Conservation (phyloP, 202 grass and related monocot genomes). For the Carex sylvatica region DNA sequence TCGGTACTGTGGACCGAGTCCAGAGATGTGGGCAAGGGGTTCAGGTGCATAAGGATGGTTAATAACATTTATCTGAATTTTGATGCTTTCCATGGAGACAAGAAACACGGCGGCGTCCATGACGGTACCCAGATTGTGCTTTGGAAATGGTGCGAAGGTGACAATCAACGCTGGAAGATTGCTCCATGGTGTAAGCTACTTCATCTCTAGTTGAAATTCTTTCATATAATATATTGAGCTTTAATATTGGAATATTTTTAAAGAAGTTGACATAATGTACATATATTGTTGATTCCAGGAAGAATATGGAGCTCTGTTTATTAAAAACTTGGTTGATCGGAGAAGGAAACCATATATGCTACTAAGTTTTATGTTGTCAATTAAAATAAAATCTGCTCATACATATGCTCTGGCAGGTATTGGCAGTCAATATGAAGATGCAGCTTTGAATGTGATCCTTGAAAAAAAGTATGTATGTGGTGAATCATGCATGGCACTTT, state of each 20-base stretch:
- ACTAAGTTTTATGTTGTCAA: not conserved
- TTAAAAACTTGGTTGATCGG: not conserved
- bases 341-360: not conserved
- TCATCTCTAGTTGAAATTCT: not conserved
- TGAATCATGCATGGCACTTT: not conserved
- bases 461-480: not conserved
- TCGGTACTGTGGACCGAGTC: conserved; percentile 80
- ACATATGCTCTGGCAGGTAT: not conserved
- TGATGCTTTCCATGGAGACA: conserved; percentile 83
- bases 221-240: not conserved
- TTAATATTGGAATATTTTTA: not conserved
- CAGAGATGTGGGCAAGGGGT: conserved; percentile 63
- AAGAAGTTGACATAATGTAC: conserved; percentile 5
- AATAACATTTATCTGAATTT: conserved; percentile 90
- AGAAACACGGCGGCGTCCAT: conserved; percentile 64
- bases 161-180: conserved; percentile 92
- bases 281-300: conserved; percentile 6
- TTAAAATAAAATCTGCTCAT: conserved; percentile 9
- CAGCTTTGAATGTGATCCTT: not conserved
- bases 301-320: not conserved
- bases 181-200: conserved; percentile 62
- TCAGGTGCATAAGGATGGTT: conserved; percentile 78
- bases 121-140: conserved; percentile 67
- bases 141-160: conserved; percentile 79
- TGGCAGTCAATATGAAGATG: not conserved